Conservation (phyloP, 805 yeast genomes). For the Sporopachydermia quercuum region DNA sequence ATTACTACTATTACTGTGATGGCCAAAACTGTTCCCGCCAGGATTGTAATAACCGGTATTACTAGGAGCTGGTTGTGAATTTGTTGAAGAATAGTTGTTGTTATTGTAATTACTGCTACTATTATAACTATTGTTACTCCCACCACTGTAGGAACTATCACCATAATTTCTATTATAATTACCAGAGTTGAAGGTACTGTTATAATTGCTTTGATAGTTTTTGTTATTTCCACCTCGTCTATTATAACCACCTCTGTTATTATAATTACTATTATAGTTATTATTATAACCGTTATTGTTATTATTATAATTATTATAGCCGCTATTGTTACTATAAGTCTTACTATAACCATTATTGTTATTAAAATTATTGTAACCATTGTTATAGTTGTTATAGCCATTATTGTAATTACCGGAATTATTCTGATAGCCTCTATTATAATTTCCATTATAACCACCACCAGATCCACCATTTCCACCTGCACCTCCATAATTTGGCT, state of each 20-base stretch:
- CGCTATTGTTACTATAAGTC: constrained; percentile 6
- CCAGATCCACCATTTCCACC: constrained; percentile 14
- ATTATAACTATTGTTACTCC: too few species aligned
- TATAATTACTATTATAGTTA: constrained; percentile 8
- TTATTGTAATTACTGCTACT: too few species aligned
- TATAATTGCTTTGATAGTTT: too few species aligned
- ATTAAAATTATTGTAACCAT: constrained; percentile 2
- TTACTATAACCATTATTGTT: constrained; percentile 11
- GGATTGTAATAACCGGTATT: background rate
- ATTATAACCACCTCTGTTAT: constrained; percentile 11
- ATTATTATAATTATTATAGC: constrained; percentile 11
- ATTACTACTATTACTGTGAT: background rate
- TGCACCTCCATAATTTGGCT: constrained; percentile 14
- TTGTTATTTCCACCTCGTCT: too few species aligned
- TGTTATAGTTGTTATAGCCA: constrained; percentile 11
- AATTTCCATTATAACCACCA: constrained; percentile 3
- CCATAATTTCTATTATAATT: too few species aligned
- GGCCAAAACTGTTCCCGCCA: background rate
- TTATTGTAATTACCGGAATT: constrained; percentile 6
- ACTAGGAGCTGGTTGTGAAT: too few species aligned
- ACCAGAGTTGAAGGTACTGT: too few species aligned
- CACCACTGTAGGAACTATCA: too few species aligned
- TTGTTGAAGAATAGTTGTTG: too few species aligned
- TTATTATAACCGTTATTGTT: constrained; percentile 10
- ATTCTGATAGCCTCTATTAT: background rate